Percentiles rank a stretch among this genome's conserved stretches.
Evolutionary conservation across 148 eudicot species (phyloP).

Genomic region (Vaccinium vitisidaea): DNA sequence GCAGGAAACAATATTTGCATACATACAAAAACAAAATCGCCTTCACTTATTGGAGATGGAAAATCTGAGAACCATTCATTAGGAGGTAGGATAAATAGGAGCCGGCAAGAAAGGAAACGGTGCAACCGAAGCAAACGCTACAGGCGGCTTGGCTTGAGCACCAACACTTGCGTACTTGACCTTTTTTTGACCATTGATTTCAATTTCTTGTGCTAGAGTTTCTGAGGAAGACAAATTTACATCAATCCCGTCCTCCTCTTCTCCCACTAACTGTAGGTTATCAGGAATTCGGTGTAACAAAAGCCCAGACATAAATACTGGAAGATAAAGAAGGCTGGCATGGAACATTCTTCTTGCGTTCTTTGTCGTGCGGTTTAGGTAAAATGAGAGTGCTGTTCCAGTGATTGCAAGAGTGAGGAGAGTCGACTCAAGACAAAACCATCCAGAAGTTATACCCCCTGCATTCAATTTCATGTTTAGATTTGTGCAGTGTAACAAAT

Average conservation of each 20-base stretch:
- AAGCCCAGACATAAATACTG: slow-evolving; percentile 92
- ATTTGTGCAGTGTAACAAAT: not conserved
- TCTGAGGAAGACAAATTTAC: slow-evolving; percentile 26
- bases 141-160: slow-evolving; percentile 56
- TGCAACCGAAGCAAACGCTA: slow-evolving; percentile 89
- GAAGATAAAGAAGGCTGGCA: slow-evolving; percentile 95
- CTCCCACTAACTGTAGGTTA: slow-evolving; percentile 35
- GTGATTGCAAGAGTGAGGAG: slow-evolving; percentile 74
- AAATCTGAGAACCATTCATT: not conserved
- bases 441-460: slow-evolving; percentile 95
- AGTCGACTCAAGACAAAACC: slow-evolving; percentile 92
- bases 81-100: slow-evolving; percentile 46
- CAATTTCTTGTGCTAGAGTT: slow-evolving; percentile 17
- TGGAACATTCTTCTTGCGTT: slow-evolving; percentile 89
- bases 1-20: not conserved
- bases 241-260: slow-evolving; percentile 11
- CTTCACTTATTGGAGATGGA: not conserved
- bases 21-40: slow-evolving; percentile 2
- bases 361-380: slow-evolving; percentile 60
- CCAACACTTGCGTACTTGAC: slow-evolving; percentile 18
- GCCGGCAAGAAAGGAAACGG: slow-evolving; percentile 97
- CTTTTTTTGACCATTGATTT: slow-evolving; percentile 18
- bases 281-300: slow-evolving; percentile 72
- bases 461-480: slow-evolving; percentile 16
- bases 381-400: slow-evolving; percentile 68